Percentiles rank a stretch among this genome's conserved stretches.
Evolutionary conservation across 345 rosid species (phyloP).

Genomic region (Populus euphratica): DNA sequence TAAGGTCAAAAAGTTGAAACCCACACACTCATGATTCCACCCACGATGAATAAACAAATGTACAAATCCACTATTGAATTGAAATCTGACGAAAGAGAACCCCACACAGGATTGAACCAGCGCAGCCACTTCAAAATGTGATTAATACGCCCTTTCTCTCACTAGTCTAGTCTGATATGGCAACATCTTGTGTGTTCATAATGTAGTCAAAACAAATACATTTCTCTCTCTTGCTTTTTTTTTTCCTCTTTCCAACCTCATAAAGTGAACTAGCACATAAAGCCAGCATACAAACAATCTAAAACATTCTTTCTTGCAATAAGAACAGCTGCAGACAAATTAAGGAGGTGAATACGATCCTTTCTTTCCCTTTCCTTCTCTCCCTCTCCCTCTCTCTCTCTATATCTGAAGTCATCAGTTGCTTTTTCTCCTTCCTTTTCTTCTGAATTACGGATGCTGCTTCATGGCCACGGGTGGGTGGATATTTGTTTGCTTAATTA

Average conservation of each 20-base stretch:
- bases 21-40: constrained; percentile 49
- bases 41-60: constrained; percentile 24
- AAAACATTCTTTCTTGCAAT: constrained; percentile 52
- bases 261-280: constrained; percentile 44
- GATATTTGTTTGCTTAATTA: not conserved
- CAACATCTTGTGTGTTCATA: not conserved
- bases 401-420: constrained; percentile 40
- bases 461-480: constrained; percentile 47
- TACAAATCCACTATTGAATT: constrained; percentile 3
- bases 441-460: constrained; percentile 46
- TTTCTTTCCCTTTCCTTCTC: constrained; percentile 13
- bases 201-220: constrained; percentile 39
- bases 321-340: constrained; percentile 45
- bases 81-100: constrained; percentile 25
- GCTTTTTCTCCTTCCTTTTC: constrained; percentile 31
- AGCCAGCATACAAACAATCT: constrained; percentile 41
- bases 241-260: constrained; percentile 6
- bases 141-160: not conserved
- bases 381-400: constrained; percentile 24
- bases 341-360: constrained; percentile 32
- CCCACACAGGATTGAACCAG: constrained; percentile 4
- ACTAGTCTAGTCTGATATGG: not conserved
- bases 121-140: constrained; percentile 3
- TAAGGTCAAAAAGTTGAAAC: constrained; percentile 46
- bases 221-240: constrained; percentile 5